phyloP scores from a whole-genome alignment of 148 eudicot genomes.

The Gaultheria prostrata region DNA sequence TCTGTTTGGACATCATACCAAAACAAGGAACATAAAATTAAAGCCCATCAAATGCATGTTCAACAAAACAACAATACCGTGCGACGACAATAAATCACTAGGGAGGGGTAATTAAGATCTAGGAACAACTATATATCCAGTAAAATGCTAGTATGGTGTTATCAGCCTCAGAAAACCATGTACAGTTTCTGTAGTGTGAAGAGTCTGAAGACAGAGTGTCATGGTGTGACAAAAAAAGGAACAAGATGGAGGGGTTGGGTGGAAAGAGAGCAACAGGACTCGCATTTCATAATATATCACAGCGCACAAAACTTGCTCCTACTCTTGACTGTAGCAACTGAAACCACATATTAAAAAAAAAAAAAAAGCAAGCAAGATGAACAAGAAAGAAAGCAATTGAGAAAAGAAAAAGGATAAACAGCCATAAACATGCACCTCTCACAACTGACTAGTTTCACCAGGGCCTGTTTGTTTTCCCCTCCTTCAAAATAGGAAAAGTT shows the following conservation, averaged over 20 bases:
- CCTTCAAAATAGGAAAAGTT: slow-evolving; percentile 85
- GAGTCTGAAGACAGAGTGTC: neutral
- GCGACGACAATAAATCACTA: neutral
- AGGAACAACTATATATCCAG: neutral
- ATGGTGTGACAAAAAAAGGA: neutral
- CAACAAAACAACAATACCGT: neutral
- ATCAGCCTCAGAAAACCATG: slow-evolving; percentile 7
- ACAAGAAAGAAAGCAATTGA: neutral
- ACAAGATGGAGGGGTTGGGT: neutral
- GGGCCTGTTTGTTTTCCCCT: slow-evolving; percentile 86
- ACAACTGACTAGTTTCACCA: slow-evolving; percentile 88
- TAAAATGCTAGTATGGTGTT: neutral
- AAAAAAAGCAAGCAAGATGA: neutral
- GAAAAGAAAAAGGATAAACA: slow-evolving; percentile 12
- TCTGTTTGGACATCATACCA: slow-evolving; percentile 32
- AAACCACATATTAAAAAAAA: neutral
- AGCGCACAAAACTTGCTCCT: neutral
- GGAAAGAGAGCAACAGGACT: neutral
- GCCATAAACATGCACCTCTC: slow-evolving; percentile 47
- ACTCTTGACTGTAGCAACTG: neutral
- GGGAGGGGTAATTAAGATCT: slow-evolving; percentile 1
- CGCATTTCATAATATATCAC: neutral
- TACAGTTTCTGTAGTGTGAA: neutral
- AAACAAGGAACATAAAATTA: slow-evolving; percentile 1
- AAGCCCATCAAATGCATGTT: neutral